Percentiles rank a stretch among this genome's conserved stretches.
These are phyloP conservation scores for Diutina siamensis DNA, from an alignment of 1,139 yeast genomes.

Conservation along the genomic window DNA sequence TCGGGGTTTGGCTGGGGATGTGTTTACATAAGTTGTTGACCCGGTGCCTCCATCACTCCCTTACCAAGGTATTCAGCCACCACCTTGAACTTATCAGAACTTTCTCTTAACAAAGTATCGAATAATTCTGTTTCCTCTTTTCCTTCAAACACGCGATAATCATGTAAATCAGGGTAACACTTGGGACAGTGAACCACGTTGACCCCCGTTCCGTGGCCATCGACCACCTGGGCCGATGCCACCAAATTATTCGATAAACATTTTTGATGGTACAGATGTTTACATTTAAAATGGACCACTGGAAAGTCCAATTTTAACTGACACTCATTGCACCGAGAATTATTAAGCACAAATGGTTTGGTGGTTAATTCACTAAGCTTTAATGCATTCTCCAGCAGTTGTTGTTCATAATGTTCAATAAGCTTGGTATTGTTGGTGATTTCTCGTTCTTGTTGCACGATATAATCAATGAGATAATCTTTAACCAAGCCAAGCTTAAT, in stretches of 20 bases:
- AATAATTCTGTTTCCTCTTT: conserved; percentile 57
- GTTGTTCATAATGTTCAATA: conserved; percentile 56
- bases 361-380: conserved; percentile 41
- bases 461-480: conserved; percentile 52
- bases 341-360: conserved; percentile 55
- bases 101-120: conserved; percentile 42
- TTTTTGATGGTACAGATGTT: conserved; percentile 77
- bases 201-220: conserved; percentile 9
- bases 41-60: conserved; percentile 58
- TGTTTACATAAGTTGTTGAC: neutral
- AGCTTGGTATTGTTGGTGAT: conserved; percentile 58
- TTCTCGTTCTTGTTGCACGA: conserved; percentile 52
- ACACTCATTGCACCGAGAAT: conserved; percentile 65
- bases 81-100: conserved; percentile 60
- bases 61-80: conserved; percentile 76
- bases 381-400: conserved; percentile 43
- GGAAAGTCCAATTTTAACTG: conserved; percentile 64
- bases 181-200: conserved; percentile 60
- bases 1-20: no score
- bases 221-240: conserved; percentile 14
- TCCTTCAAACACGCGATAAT: conserved; percentile 50
- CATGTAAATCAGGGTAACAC: conserved; percentile 54
- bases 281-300: conserved; percentile 73
- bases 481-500: conserved; percentile 68
- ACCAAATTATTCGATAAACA: conserved; percentile 46